Conservation (phyloP, 176 grass and related monocot genomes). For the Olyra latifolia region DNA sequence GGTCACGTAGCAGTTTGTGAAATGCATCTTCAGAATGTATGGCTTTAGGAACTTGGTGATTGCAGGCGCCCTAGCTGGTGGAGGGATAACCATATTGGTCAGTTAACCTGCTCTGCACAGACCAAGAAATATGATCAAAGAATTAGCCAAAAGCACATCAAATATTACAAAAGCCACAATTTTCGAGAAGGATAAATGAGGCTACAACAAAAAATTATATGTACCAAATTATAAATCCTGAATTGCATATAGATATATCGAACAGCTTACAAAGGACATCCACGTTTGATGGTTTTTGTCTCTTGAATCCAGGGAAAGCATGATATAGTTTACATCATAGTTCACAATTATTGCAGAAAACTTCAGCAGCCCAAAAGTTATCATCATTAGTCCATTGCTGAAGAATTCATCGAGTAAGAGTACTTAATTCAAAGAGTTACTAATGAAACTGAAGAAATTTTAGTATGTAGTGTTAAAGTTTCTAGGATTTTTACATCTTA, state of each 20-base stretch:
- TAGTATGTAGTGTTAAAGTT: not conserved
- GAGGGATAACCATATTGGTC: conserved; percentile 59
- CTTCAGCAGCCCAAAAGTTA: not conserved
- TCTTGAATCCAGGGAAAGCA: not conserved
- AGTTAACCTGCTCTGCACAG: conserved; percentile 22
- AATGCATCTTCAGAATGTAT: conserved; percentile 79
- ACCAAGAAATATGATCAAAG: not conserved
- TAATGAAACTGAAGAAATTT: not conserved
- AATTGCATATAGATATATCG: not conserved
- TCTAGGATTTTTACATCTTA: not conserved
- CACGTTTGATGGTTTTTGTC: not conserved
- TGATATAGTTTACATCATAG: not conserved
- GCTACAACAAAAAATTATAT: not conserved
- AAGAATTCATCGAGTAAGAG: not conserved
- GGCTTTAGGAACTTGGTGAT: conserved; percentile 66
- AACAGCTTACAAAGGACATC: not conserved
- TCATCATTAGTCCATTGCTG: not conserved
- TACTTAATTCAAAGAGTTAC: not conserved
- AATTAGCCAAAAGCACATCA: conserved; percentile 24
- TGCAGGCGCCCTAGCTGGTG: conserved; percentile 46
- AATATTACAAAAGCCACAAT: not conserved
- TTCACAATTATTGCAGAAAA: not conserved
- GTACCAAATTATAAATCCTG: not conserved
- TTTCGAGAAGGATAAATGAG: not conserved
- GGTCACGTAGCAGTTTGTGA: conserved; percentile 66